A percentile compares a stretch with the other conserved stretches of the same genome.
phyloP scores from a whole-genome alignment of 176 grass and related monocot species.

The Miscanthus lutarioriparius region DNA sequence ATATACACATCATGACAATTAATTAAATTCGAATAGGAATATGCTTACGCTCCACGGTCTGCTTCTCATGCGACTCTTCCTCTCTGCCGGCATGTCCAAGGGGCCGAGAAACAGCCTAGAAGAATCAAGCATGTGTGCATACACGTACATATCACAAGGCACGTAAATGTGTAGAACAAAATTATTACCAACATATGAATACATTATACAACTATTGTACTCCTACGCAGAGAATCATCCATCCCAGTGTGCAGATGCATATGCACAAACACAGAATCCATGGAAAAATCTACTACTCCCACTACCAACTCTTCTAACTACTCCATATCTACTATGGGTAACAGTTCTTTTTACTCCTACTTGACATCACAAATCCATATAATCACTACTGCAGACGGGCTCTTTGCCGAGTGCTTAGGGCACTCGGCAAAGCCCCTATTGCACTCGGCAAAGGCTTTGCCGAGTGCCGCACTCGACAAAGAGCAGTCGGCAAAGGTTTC shows the following conservation, averaged over 20 bases:
- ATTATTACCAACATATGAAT: too few relatives aligned
- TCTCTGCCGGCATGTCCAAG: constrained; percentile 13
- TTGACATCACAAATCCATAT: too few relatives aligned
- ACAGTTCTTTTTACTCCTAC: background rate
- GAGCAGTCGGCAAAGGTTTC: too few relatives aligned
- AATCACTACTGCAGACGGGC: too few relatives aligned
- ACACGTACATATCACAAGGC: too few relatives aligned
- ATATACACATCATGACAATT: background rate
- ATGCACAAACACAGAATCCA: background rate
- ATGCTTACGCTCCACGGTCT: background rate
- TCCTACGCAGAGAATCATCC: too few relatives aligned
- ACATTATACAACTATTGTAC: too few relatives aligned
- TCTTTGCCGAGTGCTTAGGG: too few relatives aligned
- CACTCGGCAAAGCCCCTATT: too few relatives aligned
- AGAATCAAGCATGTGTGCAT: background rate
- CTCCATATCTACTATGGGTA: background rate
- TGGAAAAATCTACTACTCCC: background rate
- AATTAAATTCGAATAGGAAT: background rate
- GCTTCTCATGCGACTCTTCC: background rate
- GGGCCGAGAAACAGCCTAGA: background rate
- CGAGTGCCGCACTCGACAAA: too few relatives aligned
- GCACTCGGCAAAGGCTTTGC: too few relatives aligned
- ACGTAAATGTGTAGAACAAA: background rate
- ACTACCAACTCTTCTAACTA: background rate
- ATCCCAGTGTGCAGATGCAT: too few relatives aligned